Base-by-base conservation (phyloP, 495 filamentous ascomycete species). In the Xylaria telfairii region DNA sequence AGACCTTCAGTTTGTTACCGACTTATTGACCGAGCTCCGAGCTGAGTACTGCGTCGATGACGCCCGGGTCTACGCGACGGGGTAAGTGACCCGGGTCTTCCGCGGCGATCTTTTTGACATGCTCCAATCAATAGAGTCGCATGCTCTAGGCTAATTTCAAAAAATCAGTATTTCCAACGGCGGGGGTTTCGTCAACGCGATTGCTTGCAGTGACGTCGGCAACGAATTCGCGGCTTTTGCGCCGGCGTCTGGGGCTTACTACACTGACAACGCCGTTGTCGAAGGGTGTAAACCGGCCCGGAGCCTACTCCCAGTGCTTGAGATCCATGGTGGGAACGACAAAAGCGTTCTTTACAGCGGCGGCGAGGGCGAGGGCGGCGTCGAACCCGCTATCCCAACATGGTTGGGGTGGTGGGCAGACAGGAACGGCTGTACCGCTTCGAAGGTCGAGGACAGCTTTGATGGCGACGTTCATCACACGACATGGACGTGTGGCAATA, bases 31-130 rank as follows among this genome's bases (percentile, higher is more conserved):
- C 21, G 74, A 85, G 37, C 57, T 89, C 15, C 75, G 80, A 46
- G 70, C 67, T 17, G 73, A 74, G 3, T 85, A 86, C 70, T 88
- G 87, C 74, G 81, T 88, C 70, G 87, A 90, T 60, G 70, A 80
- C 4, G 70, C 71, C 21, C 82, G 85, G 12, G 78, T 88, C 67
- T 89, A 87, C 70, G 84, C 86, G 0, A 83, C 82, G 7, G 87
- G 75, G 75, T 76, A 49, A 65, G 67, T 15, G 24, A 5, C 8
- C 37, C 32, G 30, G 21, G 41, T 54, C 28, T 47, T 32, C 24
- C 19, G 32, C 37, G 5, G 30, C 21, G 9, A 28, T 42, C 3
- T 49, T 34, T 4, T 51, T 24, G 15, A n/a, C n/a, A 2, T 6
- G 24, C 62, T 47, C 41, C 19, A 15, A 13, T 49, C 0, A 57